Base-by-base conservation (phyloP, 805 yeast species). In the Trichomonascus vanleenenianus region DNA sequence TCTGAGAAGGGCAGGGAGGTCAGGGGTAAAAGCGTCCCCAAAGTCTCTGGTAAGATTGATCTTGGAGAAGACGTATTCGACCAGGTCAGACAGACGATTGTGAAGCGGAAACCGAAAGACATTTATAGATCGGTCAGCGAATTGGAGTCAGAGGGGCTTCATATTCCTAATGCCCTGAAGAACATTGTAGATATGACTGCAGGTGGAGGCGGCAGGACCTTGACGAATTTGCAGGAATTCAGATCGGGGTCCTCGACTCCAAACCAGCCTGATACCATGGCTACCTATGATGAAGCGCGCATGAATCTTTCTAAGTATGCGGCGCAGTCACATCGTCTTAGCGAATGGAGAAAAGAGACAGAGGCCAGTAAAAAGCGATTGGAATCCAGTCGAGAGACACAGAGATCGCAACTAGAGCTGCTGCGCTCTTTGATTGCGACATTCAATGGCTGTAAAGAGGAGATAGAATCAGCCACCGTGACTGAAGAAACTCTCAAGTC, bases 1-100 rank as follows among this genome's bases (percentile, higher is more conserved):
- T 53, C 63, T 14, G 78, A 74, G 51, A 55, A 61, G 51, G 27
- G 27, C 27, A 22, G 8, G 8, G 27, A 22, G 8, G 8, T n/a
- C 27, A 8, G 7, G 27, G 27, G 27, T 8, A 4, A 22, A 22
- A 8, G 27, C 27, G 8, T 8, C 7, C 7, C 27, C 27, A n/a
- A n/a, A n/a, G 62, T 64, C 40, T 43, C 32, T 5, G 14, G 39
- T n/a, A 34, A 33, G 20, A 38, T 15, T 50, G 50, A n/a, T 45
- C 50, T 15, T 40, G 52, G n/a, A 56, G 50, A 14, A 42, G 25
- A 47, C 11, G 41, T 7, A 12, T 12, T 7, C 12, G 34, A 30
- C 15, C 40, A 20, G 14, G 27, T 20, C 6, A 4, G 27, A 5
- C 27, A 22, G 27, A 22, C 7, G 7, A 22, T 8, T 5, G 27